Evolutionary conservation across 179 eudicot genomes (phyloP).

Genomic region (Drosera spatulata): DNA sequence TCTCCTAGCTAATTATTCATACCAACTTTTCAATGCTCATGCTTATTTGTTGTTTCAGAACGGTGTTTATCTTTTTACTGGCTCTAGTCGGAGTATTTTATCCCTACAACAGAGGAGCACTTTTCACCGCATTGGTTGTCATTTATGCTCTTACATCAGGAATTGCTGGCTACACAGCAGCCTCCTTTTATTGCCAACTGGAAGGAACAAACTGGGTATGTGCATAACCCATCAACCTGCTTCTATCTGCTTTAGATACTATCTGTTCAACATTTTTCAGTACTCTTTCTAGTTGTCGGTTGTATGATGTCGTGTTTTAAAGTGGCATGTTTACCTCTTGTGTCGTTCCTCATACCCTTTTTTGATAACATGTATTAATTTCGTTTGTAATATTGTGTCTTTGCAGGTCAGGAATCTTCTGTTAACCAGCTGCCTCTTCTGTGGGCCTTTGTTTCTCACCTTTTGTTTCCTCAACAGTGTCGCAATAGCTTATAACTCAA

Average conservation of each 20-base stretch:
- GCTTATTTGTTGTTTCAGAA: not conserved
- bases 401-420: conserved; percentile 5
- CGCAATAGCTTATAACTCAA: conserved; percentile 1
- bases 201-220: conserved; percentile 5
- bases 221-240: not conserved
- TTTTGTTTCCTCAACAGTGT: conserved; percentile 5
- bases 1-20: not conserved
- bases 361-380: not conserved
- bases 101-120: conserved; percentile 4
- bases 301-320: too few relatives aligned
- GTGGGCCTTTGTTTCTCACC: conserved; percentile 5
- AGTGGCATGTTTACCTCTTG: too few relatives aligned
- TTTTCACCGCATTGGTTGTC: conserved; percentile 6
- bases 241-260: not conserved
- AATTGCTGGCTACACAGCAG: conserved; percentile 1
- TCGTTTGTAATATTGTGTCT: not conserved
- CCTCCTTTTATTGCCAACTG: conserved; percentile 5
- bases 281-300: too few relatives aligned
- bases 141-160: conserved; percentile 6
- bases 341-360: too few relatives aligned
- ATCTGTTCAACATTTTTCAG: not conserved
- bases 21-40: not conserved
- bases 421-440: conserved; percentile 5
- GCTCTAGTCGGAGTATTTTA: conserved; percentile 5
- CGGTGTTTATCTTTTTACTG: conserved; percentile 4